phyloP scores from a whole-genome alignment of 208 protist species.

The Crithidia fasciculata region DNA sequence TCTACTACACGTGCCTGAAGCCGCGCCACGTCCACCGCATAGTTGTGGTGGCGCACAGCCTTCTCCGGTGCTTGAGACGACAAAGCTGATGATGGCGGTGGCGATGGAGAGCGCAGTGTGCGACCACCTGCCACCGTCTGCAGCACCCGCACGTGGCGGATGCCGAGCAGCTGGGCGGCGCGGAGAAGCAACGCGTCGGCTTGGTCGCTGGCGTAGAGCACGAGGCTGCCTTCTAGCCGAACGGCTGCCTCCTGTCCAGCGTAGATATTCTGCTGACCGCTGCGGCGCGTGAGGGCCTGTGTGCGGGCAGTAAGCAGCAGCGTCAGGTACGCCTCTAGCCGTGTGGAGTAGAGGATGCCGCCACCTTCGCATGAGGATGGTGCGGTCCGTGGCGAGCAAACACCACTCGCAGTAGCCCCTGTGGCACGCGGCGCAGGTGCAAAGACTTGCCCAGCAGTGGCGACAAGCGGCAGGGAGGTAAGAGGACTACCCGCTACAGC shows the following conservation, averaged over 20 bases:
- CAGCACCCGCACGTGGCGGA: conserved; percentile 59
- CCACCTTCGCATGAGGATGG: conserved; percentile 31
- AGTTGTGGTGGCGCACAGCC: conserved; percentile 36
- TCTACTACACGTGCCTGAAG: conserved; percentile 62
- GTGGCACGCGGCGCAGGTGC: background rate
- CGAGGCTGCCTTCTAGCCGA: conserved; percentile 37
- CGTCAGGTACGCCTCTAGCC: conserved; percentile 60
- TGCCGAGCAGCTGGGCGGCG: conserved; percentile 61
- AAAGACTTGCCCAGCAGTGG: background rate
- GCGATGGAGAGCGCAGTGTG: conserved; percentile 8
- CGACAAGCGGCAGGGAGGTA: background rate
- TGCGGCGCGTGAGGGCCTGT: conserved; percentile 47
- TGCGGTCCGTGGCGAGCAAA: background rate
- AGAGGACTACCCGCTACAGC: background rate
- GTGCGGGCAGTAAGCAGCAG: conserved; percentile 56
- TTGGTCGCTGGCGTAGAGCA: conserved; percentile 79
- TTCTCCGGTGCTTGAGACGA: background rate
- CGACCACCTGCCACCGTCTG: conserved; percentile 47
- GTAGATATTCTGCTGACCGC: conserved; percentile 28
- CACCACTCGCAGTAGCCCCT: background rate
- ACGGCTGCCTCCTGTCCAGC: conserved; percentile 10
- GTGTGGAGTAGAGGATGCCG: conserved; percentile 47
- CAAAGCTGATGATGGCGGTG: conserved; percentile 33
- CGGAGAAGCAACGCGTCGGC: conserved; percentile 49
- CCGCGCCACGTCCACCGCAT: conserved; percentile 48